Percentiles rank a stretch among this genome's conserved stretches.
Evolutionary conservation across 2,329 filamentous ascomycete genomes (phyloP).

Genomic region (Apiospora arundinis): DNA sequence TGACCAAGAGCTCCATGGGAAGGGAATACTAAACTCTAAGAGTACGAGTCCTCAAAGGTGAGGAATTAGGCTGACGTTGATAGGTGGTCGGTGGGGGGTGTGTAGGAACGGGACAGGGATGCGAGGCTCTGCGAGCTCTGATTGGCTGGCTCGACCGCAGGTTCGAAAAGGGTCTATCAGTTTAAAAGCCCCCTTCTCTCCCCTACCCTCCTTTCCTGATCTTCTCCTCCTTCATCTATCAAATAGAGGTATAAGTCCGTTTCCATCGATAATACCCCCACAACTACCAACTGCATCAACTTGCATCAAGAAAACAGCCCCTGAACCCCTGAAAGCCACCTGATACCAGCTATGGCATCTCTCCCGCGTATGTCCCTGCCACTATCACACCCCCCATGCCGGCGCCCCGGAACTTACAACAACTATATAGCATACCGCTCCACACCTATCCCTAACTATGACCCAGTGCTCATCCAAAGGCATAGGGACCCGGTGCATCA

Average conservation of each 20-base stretch:
- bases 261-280: conserved; percentile 7
- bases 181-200: conserved; percentile 23
- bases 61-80: neutral
- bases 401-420: neutral
- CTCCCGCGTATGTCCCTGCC: neutral
- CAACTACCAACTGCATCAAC: neutral
- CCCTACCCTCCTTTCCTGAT: conserved; percentile 17
- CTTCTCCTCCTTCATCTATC: conserved; percentile 20
- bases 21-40: neutral
- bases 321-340: neutral
- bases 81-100: neutral
- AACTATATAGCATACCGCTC: neutral
- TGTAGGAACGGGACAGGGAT: conserved; percentile 18
- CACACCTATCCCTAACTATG: neutral
- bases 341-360: neutral
- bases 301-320: conserved; percentile 7
- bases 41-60: neutral
- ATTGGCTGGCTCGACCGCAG: conserved; percentile 22
- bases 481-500: neutral
- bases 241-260: neutral
- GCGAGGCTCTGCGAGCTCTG: conserved; percentile 2
- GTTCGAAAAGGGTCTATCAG: conserved; percentile 14
- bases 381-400: neutral
- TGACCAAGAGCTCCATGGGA: too few species aligned
- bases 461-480: neutral